A percentile compares a stretch with the other conserved stretches of the same genome.
Conservation (phyloP, 75 land plant genomes). For the Gnetum montanum region DNA sequence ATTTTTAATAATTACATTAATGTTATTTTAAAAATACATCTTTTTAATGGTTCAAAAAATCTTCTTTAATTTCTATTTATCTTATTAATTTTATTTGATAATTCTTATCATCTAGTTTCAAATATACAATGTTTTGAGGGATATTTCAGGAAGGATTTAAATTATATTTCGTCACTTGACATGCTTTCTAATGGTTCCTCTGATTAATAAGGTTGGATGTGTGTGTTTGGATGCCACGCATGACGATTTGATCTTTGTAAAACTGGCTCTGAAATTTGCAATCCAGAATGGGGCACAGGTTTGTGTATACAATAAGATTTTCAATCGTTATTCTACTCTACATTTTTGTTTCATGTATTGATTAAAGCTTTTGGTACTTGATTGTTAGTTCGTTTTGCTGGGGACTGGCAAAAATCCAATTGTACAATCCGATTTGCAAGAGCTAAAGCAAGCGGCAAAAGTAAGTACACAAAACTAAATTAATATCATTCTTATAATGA, state of each 20-base stretch:
- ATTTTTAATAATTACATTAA: too few relatives aligned
- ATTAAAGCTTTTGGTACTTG: neutral
- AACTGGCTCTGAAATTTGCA: conserved; percentile 1
- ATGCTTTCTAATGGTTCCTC: too few relatives aligned
- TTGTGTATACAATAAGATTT: neutral
- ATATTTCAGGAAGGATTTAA: too few relatives aligned
- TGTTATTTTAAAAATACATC: too few relatives aligned
- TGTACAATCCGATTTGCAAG: conserved; percentile 1
- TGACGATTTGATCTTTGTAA: neutral
- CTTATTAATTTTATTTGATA: too few relatives aligned
- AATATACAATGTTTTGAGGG: too few relatives aligned
- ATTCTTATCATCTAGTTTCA: too few relatives aligned
- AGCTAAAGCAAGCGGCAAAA: neutral
- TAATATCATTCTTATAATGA: neutral
- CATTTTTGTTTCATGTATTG: neutral
- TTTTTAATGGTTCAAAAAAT: too few relatives aligned
- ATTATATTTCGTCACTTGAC: too few relatives aligned
- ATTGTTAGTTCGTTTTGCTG: conserved; percentile 4
- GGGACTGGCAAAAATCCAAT: neutral
- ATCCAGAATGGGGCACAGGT: conserved; percentile 2
- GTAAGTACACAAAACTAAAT: neutral
- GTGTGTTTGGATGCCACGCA: neutral
- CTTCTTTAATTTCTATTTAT: too few relatives aligned
- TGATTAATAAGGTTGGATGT: conserved; percentile 13
- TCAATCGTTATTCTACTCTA: neutral